Evolutionary conservation across 164 flowering plant species (phyloP).

Genomic region (Vitis riparia): DNA sequence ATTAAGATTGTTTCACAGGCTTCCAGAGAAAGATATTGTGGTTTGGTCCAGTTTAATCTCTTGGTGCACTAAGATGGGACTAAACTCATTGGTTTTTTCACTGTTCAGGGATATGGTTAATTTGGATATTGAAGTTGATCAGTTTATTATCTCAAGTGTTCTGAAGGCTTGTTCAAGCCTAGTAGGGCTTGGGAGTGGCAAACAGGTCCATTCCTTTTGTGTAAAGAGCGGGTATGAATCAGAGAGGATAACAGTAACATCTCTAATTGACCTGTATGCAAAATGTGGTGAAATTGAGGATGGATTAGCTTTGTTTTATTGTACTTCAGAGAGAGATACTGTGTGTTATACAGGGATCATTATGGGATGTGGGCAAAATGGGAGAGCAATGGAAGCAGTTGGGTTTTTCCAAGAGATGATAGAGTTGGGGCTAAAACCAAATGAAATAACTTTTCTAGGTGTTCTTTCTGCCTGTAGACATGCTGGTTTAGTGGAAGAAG

Average conservation of each 20-base stretch:
- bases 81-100: slow-evolving; percentile 14
- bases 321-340: slow-evolving; percentile 13
- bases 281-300: slow-evolving; percentile 34
- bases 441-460: slow-evolving; percentile 33
- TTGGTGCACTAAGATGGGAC: slow-evolving; percentile 19
- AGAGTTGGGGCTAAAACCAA: slow-evolving; percentile 23
- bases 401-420: slow-evolving; percentile 23
- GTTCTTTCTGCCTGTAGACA: slow-evolving; percentile 39
- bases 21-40: slow-evolving; percentile 26
- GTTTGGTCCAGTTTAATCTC: slow-evolving; percentile 32
- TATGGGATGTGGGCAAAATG: slow-evolving; percentile 33
- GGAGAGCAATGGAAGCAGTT: slow-evolving; percentile 27
- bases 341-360: slow-evolving; percentile 37
- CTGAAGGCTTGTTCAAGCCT: slow-evolving; percentile 28
- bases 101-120: slow-evolving; percentile 23
- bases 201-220: slow-evolving; percentile 29
- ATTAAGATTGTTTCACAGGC: slow-evolving; percentile 20
- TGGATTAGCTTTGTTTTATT: slow-evolving; percentile 19
- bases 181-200: slow-evolving; percentile 25
- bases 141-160: slow-evolving; percentile 21
- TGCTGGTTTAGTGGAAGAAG: slow-evolving; percentile 29
- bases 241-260: slow-evolving; percentile 20
- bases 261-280: slow-evolving; percentile 31
- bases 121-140: slow-evolving; percentile 15
- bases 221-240: slow-evolving; percentile 23